Base-by-base conservation (phyloP, 441 rosid genomes). In the Pelargonium fulgidum region DNA sequence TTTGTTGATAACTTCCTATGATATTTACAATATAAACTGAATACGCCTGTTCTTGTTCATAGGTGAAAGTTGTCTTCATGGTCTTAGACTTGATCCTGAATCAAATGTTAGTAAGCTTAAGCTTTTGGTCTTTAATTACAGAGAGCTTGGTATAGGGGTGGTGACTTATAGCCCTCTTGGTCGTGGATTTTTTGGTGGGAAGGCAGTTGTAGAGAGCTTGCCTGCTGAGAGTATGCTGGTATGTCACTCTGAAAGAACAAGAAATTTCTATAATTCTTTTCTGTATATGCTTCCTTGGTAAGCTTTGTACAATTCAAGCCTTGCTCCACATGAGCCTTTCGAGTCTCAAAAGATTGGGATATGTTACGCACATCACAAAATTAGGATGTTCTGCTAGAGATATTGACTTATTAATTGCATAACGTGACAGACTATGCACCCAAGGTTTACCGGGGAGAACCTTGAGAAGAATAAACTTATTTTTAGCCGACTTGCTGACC, bases 111-210 rank as follows among this genome's bases (percentile, higher is more conserved):
- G 4, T 48, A 48, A 11, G 0, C n/a, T 16, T 11, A 5, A 4
- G 11, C 54, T 48, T 45, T 45, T 6, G 54, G 2, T 48, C 54
- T 48, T 48, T 11, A 11, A 48, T 48, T 48, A 48, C 76, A 81
- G 89, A 71, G 84, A 82, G 69, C 84, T 85, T 39, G 82, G 81
- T 12, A 82, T 84, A 11, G 86, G 84, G 29, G 70, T 81, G 54
- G 80, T 82, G 0, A 68, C 86, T 17, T 81, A 81, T 74, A 73
- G 86, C 72, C 90, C 90, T 67, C 85, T 86, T 3, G 84, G 84
- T 12, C 66, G 16, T 3, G 84, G 90, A 1, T 84, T 86, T 74
- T 84, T 86, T 42, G 81, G 78, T 41, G 86, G 90, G n/a, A 86
- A 79, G 68, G 85, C 81, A 7, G 70, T 70, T 12, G 72, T 66